Conservation (phyloP, 2,329 filamentous ascomycete species). For the Ceratocystiopsis brevicomis region DNA sequence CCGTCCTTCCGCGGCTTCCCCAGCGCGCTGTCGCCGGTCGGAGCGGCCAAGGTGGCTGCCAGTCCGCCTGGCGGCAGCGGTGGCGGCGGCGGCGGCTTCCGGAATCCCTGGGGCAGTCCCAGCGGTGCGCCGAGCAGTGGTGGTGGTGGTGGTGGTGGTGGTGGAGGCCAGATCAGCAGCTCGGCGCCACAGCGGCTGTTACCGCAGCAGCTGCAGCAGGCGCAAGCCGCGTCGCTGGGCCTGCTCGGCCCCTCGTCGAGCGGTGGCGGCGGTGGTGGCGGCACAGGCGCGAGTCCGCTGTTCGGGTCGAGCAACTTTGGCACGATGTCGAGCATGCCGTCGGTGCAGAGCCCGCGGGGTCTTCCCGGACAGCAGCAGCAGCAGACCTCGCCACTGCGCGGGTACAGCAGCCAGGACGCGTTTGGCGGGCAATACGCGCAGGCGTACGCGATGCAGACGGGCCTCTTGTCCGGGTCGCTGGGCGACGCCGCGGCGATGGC, state of each 20-base stretch:
- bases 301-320: slow-evolving; percentile 13
- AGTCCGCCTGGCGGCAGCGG: slow-evolving; percentile 1
- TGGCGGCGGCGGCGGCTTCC: neutral
- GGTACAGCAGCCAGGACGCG: too few relatives aligned
- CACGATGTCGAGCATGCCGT: slow-evolving; percentile 14
- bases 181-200: neutral
- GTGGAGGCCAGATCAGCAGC: too few relatives aligned
- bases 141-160: too few relatives aligned
- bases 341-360: slow-evolving; percentile 16
- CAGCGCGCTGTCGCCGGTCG: slow-evolving; percentile 7
- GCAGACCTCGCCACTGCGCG: neutral
- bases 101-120: neutral
- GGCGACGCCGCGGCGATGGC: neutral
- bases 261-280: neutral
- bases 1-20: slow-evolving; percentile 6
- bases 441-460: too few relatives aligned
- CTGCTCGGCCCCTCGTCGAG: too few relatives aligned
- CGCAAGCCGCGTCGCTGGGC: slow-evolving; percentile 4
- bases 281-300: slow-evolving; percentile 6
- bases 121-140: too few relatives aligned
- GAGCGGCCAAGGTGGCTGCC: neutral
- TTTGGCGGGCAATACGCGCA: too few relatives aligned
- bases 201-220: slow-evolving; percentile 7
- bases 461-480: too few relatives aligned
- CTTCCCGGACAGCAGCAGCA: slow-evolving; percentile 6